These are phyloP conservation scores for Lathyrus oleraceus DNA, from an alignment of 306 rosid species.

Conservation along the genomic window DNA sequence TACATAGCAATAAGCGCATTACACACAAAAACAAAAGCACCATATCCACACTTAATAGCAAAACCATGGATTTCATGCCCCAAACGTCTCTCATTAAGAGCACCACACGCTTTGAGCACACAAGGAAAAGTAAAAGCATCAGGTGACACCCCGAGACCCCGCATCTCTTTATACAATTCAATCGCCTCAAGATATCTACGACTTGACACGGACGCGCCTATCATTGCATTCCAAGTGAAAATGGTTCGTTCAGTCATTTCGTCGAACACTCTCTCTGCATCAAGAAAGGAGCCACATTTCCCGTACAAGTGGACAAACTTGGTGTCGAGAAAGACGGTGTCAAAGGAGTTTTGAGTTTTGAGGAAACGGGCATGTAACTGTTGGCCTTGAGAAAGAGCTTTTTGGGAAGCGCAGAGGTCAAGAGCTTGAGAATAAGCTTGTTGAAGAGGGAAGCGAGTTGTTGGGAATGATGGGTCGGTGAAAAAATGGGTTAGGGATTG, in stretches of 20 bases:
- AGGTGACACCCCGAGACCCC: conserved; percentile 42
- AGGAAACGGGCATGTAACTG: conserved; percentile 65
- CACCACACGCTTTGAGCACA: conserved; percentile 58
- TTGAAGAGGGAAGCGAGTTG: conserved; percentile 32
- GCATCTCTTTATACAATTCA: conserved; percentile 57
- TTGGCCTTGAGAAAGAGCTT: conserved; percentile 53
- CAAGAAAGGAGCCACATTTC: conserved; percentile 49
- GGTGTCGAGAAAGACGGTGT: conserved; percentile 53
- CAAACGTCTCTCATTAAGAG: conserved; percentile 26
- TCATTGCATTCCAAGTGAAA: conserved; percentile 78
- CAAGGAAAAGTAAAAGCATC: conserved; percentile 67
- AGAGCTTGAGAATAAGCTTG: conserved; percentile 57
- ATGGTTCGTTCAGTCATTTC: conserved; percentile 53
- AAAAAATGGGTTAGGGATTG: conserved; percentile 40
- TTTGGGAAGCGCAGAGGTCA: conserved; percentile 55
- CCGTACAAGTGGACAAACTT: conserved; percentile 67
- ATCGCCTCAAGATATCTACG: conserved; percentile 51
- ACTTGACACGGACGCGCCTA: conserved; percentile 62
- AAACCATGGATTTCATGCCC: conserved; percentile 71
- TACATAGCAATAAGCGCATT: conserved; percentile 76
- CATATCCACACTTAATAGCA: conserved; percentile 61
- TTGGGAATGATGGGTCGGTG: background rate
- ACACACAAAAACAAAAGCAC: conserved; percentile 46
- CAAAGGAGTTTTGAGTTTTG: conserved; percentile 38
- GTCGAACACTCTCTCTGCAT: conserved; percentile 61